Evolutionary conservation across 306 rosid species (phyloP), one percentile per base, ranked within the genome.

Genomic region (Cicer judaicum): DNA sequence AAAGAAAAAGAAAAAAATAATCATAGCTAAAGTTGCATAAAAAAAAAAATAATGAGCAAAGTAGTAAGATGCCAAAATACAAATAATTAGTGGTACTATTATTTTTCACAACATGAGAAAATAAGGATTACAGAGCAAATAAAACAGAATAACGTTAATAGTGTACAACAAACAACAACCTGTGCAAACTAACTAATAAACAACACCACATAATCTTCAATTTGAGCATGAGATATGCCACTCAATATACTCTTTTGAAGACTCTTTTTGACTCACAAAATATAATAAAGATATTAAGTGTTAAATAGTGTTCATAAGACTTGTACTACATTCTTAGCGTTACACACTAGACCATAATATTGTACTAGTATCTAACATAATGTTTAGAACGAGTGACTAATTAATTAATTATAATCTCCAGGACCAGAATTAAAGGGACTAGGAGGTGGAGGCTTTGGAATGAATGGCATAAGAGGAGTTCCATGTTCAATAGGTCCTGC

Each of bases 401-500:
- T 24, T 24, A 24, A 24, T 24, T 47, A 73, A 16, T 62, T 10
- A 53, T n/a, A 76, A 40, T 16, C 79, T 52, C 74, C 83, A 16
- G 60, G 70, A 29, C 77, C 83, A 21, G 70, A 72, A 15, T 7
- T 60, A 38, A 88, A 86, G 49, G 34, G 84, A 64, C 6, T n/a
- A 10, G 89, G 89, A 70, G 91, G 90, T 0, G 92, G 57, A 55
- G 92, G 62, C 73, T 75, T 87, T 40, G 98, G 98, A 46, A 93
- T 83, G 76, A 47, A 85, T 14, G 97, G 97, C 34, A 34, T 85
- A 34, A 87, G 36, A 56, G 97, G 97, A 39, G 88, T n/a, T 21
- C 91, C 89, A 47, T 93, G 97, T 81, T 93, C 86, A 38, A 89
- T 89, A 10, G 97, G 96, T 69, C 84, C 92, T 1, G 90, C 83